Evolutionary conservation across 2,329 filamentous ascomycete genomes (phyloP), one percentile per base, ranked within the genome.

Genomic region (Xylaria sp.): DNA sequence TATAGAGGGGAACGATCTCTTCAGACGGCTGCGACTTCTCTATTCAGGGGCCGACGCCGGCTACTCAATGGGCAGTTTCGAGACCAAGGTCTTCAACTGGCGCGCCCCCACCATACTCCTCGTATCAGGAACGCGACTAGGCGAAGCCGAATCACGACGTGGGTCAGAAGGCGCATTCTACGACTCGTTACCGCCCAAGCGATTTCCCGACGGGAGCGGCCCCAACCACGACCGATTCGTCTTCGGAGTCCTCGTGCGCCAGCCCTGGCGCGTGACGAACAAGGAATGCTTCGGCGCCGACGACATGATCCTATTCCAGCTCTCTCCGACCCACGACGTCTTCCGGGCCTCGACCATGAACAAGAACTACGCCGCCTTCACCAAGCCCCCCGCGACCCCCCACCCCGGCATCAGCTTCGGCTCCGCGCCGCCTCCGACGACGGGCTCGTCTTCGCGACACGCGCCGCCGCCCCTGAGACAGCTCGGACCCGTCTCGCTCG

Each of bases 21-120:
- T 93, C 77, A 83, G 88, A 11, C 84, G 88, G 3, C 82, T 93
- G 2, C 87, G 90, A 1, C 84, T 89, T 1, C 82, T 94, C 0
- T 94, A 93, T 76, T 90, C 89, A 1, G 92, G 91, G 5, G 89
- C 87, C 56, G 86, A 88, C 31, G 88, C 90, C 13, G 92, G 92
- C 5, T 94, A 93, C 79, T 92, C 90, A 23, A 91, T 93, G 88
- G 90, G 91, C 26, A 90, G 89, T 64, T 93, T 93, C 71, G 90
- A 93, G 76, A 86, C 89, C 23, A 90, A 89, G 73, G 89, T 93
- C 2, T 92, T 93, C 80, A 92, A 93, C 77, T 94, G 92, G 91
- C 84, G 87, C 49, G 91, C 91, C 0, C 92, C 92, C 0, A 93
- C 92, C 0, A 87, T 94, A 20, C 82, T 94, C 11, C 84, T 94